Evolutionary conservation across 139 green algal species (phyloP).

Genomic region (Ettlia oleoabundans): DNA sequence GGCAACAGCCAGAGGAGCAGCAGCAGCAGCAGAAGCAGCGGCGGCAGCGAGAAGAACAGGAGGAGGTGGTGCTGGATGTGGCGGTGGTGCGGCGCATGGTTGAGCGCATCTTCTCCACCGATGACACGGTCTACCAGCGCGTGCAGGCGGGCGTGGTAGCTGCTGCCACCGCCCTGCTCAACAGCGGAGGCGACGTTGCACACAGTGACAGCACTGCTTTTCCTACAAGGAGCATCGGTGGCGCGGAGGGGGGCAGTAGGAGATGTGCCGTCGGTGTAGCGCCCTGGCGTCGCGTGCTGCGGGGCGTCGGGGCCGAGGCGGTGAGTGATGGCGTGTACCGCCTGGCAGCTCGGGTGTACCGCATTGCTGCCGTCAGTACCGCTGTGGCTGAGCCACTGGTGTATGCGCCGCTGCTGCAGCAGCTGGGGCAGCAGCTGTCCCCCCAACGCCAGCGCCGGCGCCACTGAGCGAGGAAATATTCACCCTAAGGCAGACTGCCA

Average conservation of each 20-base stretch:
- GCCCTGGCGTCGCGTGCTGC: constrained; percentile 6
- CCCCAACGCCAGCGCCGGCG: too few species aligned
- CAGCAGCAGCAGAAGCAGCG: constrained; percentile 4
- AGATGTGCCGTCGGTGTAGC: not conserved
- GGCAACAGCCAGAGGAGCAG: not conserved
- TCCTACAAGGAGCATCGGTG: not conserved
- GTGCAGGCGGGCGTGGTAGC: constrained; percentile 27
- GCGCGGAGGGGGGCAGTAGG: not conserved
- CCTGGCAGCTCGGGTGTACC: constrained; percentile 1
- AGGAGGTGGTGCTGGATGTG: constrained; percentile 5
- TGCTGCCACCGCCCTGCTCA: not conserved
- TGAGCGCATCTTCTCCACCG: constrained; percentile 62
- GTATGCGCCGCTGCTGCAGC: constrained; percentile 7
- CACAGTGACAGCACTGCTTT: too few species aligned
- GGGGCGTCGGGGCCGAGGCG: constrained; percentile 9
- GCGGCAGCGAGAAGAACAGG: not conserved
- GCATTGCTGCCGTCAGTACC: constrained; percentile 6
- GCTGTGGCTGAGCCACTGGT: constrained; percentile 4
- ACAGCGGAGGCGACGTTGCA: not conserved
- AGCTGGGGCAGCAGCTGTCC: not conserved
- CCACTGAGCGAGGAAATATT: too few species aligned
- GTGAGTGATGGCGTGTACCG: not conserved
- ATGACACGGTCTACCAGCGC: constrained; percentile 70
- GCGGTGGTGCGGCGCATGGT: constrained; percentile 40
- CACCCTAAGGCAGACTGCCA: too few species aligned